Base-by-base conservation (phyloP, 345 rosid species). In the Acer yangbiense region DNA sequence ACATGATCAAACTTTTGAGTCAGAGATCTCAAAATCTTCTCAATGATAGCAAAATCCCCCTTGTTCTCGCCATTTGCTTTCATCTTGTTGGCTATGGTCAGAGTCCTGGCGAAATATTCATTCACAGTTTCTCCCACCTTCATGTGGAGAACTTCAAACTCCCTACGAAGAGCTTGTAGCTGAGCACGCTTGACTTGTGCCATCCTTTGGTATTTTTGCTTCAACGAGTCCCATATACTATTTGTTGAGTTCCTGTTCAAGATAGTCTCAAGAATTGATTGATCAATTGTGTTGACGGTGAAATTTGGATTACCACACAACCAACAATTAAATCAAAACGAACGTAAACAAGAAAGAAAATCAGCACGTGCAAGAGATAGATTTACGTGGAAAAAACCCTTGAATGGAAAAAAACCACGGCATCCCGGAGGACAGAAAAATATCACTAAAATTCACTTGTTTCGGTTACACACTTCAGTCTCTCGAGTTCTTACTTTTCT, bases 31-130 rank as follows among this genome's bases (percentile, higher is more conserved):
- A 54, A 18, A 2, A 52, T 52, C 13, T 74, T 64, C 17, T 64
- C 39, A 46, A 64, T 50, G 25, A 74, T 25, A 6, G 27, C 23
- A 20, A 25, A 6, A 23, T 63, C 6, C 39, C 7, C 14, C 4
- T 23, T 25, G 39, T 63, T 63, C 27, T 41, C 81, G 13, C 71
- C 65, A 71, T 64, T n/a, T 16, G 8, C 11, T 29, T 25, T 62
- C 65, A 78, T 12, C 63, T 69, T 77, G 29, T 77, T 77, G 35
- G 5, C 68, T 13, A 69, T 44, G 4, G 35, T 27, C 4, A 77
- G 58, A 27, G 68, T 62, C 4, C 68, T 21, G 13, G 80, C 65
- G 60, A 77, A 68, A 9, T 71, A 78, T 44, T 44, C 73, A 6
- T 61, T 21, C 20, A 77, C 39, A 18, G 58, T 50, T 32, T 77